phyloP scores from a whole-genome alignment of 805 yeast species.

The Blastobotrys americana region DNA sequence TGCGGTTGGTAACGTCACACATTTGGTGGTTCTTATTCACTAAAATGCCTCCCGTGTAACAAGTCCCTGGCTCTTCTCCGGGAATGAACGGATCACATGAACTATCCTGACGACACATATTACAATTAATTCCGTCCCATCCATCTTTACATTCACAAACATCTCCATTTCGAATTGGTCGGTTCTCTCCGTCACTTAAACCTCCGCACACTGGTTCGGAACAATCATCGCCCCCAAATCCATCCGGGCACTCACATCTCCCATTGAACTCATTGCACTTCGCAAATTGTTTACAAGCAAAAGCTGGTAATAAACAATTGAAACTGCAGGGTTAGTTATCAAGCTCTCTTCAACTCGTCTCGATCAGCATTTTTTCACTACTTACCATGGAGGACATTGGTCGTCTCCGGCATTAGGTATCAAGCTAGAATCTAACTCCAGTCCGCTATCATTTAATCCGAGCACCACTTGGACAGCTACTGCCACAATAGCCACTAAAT shows the following conservation, averaged over 20 bases:
- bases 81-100: conserved; percentile 88
- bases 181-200: conserved; percentile 51
- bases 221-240: conserved; percentile 93
- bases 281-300: conserved; percentile 84
- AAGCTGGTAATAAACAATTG: conserved; percentile 89
- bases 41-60: conserved; percentile 77
- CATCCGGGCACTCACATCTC: conserved; percentile 83
- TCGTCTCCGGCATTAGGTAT: conserved; percentile 1
- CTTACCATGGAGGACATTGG: conserved; percentile 21
- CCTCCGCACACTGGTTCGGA: conserved; percentile 83
- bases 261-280: conserved; percentile 85
- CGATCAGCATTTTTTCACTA: neutral
- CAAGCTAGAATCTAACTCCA: neutral
- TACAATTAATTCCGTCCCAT: conserved; percentile 94
- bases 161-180: conserved; percentile 52
- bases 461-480: too few relatives aligned
- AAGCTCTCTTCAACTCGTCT: neutral
- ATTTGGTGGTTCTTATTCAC: conserved; percentile 78
- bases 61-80: conserved; percentile 74
- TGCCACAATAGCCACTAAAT: too few relatives aligned
- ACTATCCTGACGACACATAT: conserved; percentile 60
- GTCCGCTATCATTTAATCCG: too few relatives aligned
- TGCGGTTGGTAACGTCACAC: conserved; percentile 88
- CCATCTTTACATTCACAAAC: conserved; percentile 73
- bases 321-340: conserved; percentile 42